Evolutionary conservation across 331 rosid genomes (phyloP), one percentile per base, ranked within the genome.

Genomic region (Arachis monticola): DNA sequence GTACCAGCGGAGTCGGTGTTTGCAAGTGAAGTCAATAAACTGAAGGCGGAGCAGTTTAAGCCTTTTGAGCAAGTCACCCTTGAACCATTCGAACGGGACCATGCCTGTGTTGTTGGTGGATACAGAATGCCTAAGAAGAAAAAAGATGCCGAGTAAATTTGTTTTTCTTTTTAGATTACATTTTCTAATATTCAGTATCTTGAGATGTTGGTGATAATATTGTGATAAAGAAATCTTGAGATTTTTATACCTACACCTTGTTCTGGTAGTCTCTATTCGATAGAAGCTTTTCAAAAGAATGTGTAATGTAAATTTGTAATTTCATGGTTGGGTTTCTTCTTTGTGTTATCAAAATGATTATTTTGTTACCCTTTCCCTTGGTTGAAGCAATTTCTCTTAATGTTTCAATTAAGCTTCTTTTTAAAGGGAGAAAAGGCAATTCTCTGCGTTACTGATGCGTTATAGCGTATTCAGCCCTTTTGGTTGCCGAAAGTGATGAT

Each of bases 1-100:
- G 87, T 84, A 41, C 87, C 87, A 7, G 85, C 85, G 0, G 82
- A 75, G 10, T 60, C 78, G 0, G 87, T 84, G 4, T 84, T 84
- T 76, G 67, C 41, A 0, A 77, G 78, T 41, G 87, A 84, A 74
- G 87, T 84, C 3, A 88, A 87, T 80, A 92, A 89, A 83, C 82
- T 92, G 42, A 86, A 87, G 73, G 97, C 90, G 1, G 96, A 95
- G 64, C 87, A 84, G 14, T 84, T 84, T 7, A 80, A 84, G 56
- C 87, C 87, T 7, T 32, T 45, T 0, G 87, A 84, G 76, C 87
- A 84, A 59, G 85, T 84, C 0, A 84, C 87, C 17, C 85, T 84
- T 47, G 87, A 84, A 57, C 97, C 99, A 22, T 94, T 87, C 50
- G 99, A 94, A 84, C 79, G 96, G 4, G 99, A 94, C 75, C 97